Conservation (phyloP, 2,329 filamentous ascomycete species). For the Tolypocladium cylindrosporum region DNA sequence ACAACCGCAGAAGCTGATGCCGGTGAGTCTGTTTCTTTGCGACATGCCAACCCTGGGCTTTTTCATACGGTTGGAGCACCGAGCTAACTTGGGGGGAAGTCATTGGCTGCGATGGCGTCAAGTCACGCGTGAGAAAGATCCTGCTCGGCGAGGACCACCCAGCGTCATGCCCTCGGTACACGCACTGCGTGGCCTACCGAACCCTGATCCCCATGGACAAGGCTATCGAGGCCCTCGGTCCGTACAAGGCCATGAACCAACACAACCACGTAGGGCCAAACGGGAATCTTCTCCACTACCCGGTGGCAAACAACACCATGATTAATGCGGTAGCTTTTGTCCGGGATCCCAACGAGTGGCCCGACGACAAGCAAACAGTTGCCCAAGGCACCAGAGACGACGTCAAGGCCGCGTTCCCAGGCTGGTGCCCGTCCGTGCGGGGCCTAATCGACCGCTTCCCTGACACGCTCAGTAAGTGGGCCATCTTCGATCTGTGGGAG, state of each 20-base stretch:
- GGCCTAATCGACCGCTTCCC: neutral
- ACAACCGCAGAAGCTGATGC: slow-evolving; percentile 20
- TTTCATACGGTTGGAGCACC: neutral
- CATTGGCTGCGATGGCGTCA: slow-evolving; percentile 57
- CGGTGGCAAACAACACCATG: neutral
- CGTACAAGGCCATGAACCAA: slow-evolving; percentile 17
- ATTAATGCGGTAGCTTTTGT: neutral
- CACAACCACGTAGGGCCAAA: neutral
- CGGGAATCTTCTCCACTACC: neutral
- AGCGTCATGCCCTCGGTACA: slow-evolving; percentile 32
- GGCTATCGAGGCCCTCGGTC: slow-evolving; percentile 37
- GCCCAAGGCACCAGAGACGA: neutral
- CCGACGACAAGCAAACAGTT: neutral
- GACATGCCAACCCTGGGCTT: neutral
- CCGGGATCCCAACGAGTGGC: neutral
- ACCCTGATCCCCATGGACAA: slow-evolving; percentile 35
- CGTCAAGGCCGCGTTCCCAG: neutral
- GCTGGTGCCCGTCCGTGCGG: neutral
- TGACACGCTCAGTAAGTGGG: slow-evolving; percentile 22
- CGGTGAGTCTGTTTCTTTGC: neutral
- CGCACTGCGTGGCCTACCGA: slow-evolving; percentile 49
- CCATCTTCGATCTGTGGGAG: slow-evolving; percentile 35
- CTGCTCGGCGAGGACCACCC: slow-evolving; percentile 32
- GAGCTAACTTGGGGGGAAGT: slow-evolving; percentile 13
- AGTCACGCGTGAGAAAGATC: slow-evolving; percentile 39